Percentiles rank a stretch among this genome's conserved stretches.
Evolutionary conservation across 371 early-diverging fungal species (phyloP).

Genomic region (Apophysomyces trapeziformis): DNA sequence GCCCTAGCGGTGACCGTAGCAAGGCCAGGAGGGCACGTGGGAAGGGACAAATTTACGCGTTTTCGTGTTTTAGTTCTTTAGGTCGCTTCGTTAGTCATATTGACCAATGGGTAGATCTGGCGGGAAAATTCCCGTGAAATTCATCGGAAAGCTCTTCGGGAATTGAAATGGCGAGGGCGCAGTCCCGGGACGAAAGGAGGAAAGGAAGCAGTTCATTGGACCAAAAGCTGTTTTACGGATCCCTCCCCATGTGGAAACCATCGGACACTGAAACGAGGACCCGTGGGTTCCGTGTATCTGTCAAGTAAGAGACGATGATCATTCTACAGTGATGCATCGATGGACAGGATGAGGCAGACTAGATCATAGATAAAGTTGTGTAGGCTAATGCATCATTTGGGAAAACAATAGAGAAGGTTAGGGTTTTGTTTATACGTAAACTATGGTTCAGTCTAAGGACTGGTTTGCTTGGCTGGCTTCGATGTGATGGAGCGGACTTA

Average conservation of each 20-base stretch:
- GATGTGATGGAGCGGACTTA: background rate
- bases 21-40: too few species aligned
- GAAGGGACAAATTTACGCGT: too few species aligned
- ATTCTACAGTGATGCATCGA: too few species aligned
- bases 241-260: conserved; percentile 1
- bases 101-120: too few species aligned
- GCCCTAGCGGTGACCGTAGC: too few species aligned
- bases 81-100: too few species aligned
- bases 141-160: background rate
- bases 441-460: background rate
- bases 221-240: background rate
- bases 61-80: too few species aligned
- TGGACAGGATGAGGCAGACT: too few species aligned
- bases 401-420: background rate
- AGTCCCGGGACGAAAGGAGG: background rate
- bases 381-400: too few species aligned
- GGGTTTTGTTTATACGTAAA: background rate
- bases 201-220: background rate
- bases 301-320: too few species aligned
- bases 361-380: too few species aligned
- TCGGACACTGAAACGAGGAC: conserved; percentile 7
- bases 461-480: background rate
- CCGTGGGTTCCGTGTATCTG: conserved; percentile 1
- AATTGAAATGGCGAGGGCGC: conserved; percentile 1
- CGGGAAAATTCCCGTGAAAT: background rate